phyloP scores from a whole-genome alignment of 2,329 filamentous ascomycete species.

The Eurotiales sp. region DNA sequence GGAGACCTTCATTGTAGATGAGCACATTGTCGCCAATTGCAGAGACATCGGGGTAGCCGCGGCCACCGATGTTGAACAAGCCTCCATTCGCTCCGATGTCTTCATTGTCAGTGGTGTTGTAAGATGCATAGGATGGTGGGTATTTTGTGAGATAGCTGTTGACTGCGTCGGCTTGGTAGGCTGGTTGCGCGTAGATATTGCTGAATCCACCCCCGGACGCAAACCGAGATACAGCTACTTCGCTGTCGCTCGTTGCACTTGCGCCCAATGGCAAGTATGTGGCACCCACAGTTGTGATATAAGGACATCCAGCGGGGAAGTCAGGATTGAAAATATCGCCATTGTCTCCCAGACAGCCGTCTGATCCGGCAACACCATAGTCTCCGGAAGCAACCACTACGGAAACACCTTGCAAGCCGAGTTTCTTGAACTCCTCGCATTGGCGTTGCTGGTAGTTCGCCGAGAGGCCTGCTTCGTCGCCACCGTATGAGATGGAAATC shows the following conservation, averaged over 20 bases:
- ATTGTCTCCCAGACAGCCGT: conserved; percentile 30
- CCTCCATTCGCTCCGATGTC: conserved; percentile 35
- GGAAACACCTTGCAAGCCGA: conserved; percentile 37
- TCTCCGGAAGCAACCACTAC: conserved; percentile 31
- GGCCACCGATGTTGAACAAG: conserved; percentile 48
- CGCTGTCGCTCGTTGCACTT: conserved; percentile 25
- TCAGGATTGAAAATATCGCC: conserved; percentile 47
- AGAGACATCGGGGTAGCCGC: conserved; percentile 60
- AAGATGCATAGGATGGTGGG: conserved; percentile 27
- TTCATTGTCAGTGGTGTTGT: conserved; percentile 29
- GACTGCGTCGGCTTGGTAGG: conserved; percentile 41
- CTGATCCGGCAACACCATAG: conserved; percentile 28
- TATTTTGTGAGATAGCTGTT: conserved; percentile 38
- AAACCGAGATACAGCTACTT: conserved; percentile 30
- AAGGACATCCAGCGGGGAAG: conserved; percentile 51
- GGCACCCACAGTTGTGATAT: conserved; percentile 47
- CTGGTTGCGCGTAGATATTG: conserved; percentile 43
- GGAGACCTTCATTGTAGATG: conserved; percentile 24
- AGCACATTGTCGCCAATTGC: conserved; percentile 46
- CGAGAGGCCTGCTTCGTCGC: conserved; percentile 54
- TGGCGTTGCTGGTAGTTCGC: conserved; percentile 51
- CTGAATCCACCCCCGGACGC: conserved; percentile 46
- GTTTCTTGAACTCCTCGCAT: conserved; percentile 49
- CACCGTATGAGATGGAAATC: conserved; percentile 55
- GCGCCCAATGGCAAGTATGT: conserved; percentile 31